Conservation (phyloP, 257 asterid species). For the Solanum sparsipilum region DNA sequence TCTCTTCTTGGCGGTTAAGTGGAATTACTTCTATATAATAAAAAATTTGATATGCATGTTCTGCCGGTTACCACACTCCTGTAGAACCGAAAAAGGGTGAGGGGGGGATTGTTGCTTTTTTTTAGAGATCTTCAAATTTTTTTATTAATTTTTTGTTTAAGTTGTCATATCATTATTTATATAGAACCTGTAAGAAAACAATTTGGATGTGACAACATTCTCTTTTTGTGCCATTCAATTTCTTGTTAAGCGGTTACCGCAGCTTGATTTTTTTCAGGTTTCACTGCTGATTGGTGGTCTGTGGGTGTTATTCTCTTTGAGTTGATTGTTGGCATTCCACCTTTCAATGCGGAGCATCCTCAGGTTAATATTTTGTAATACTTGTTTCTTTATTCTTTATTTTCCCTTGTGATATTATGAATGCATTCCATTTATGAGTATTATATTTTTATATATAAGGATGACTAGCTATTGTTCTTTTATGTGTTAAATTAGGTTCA, state of each 20-base stretch:
- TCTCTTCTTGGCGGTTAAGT: not conserved
- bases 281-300: conserved; percentile 99
- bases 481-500: not conserved
- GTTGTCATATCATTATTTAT: not conserved
- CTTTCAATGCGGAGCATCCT: conserved; percentile 98
- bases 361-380: conserved; percentile 48
- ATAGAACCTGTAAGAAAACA: not conserved
- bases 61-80: not conserved
- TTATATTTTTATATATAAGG: not conserved
- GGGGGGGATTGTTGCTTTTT: not conserved
- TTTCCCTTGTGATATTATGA: not conserved
- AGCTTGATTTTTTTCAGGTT: conserved; percentile 33
- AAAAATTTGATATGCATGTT: not conserved
- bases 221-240: not conserved
- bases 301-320: conserved; percentile 95
- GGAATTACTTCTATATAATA: not conserved
- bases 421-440: not conserved
- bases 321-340: conserved; percentile 96
- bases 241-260: not conserved
- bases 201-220: not conserved
- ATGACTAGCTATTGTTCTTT: not conserved
- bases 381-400: not conserved
- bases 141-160: not conserved
- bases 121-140: no score
- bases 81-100: not conserved